Base-by-base conservation (phyloP, 345 rosid genomes). In the Citrus cavaleriei region DNA sequence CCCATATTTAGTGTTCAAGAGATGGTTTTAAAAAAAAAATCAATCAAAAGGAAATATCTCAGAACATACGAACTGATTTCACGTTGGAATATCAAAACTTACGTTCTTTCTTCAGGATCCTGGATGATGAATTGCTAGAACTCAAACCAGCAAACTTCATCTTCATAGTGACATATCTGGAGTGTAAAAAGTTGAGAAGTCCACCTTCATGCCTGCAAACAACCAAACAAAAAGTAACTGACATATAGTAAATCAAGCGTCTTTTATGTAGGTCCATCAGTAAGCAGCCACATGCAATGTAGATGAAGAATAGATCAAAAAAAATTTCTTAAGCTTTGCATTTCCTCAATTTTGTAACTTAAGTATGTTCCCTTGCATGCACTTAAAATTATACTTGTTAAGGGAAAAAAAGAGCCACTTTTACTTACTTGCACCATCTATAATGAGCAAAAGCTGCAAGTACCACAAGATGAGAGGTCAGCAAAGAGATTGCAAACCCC, bases 381-480 rank as follows among this genome's bases (percentile, higher is more conserved):
- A 42, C 51, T 51, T 9, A n/a, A 34, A 54, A 40, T 71, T 24
- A 68, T 13, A 60, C 64, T 6, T 27, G 5, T 27, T 72, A 60
- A 18, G 32, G 24, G 66, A 32, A 22, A 70, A 58, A n/a, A 74
- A 42, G 73, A 82, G 14, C 24, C 18, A 13, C 2, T 77, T 75
- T 27, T 35, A 91, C 97, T 88, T 88, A 94, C 99, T 89, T 94
- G 99, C 97, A 96, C 99, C 99, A 94, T 84, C 87, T 91, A 77
- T 83, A 90, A 76, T 94, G 92, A 74, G 97, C 94, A 78, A 96
- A 96, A 25, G 68, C 78, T 30, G 79, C 30, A 62, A 94, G 97
- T 68, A 93, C 78, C 71, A 70, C 85, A 72, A 96, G 94, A 87
- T 96, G 97, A 74, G 83, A 83, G 70, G 88, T 61, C 81, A 96